phyloP scores from a whole-genome alignment of 148 eudicot genomes.

The Rhododendron williamsianum region DNA sequence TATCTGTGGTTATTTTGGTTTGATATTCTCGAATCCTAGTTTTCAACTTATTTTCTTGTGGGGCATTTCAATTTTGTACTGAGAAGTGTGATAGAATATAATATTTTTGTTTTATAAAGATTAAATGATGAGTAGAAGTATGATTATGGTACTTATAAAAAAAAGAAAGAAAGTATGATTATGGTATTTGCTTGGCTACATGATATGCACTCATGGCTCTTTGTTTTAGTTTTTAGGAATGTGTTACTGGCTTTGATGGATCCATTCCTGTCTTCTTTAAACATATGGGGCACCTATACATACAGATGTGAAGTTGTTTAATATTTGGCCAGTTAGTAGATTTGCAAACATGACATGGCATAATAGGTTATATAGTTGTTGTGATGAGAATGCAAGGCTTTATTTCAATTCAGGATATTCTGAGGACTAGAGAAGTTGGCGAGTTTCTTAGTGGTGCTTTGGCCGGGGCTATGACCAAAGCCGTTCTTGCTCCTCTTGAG shows the following conservation, averaged over 20 bases:
- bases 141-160: no score
- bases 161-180: no score
- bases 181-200: background rate
- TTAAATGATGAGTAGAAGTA: background rate
- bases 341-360: background rate
- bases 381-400: slow-evolving; percentile 5
- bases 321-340: background rate
- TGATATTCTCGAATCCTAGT: background rate
- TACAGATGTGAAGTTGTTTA: background rate
- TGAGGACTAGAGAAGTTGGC: slow-evolving; percentile 65
- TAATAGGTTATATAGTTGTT: background rate
- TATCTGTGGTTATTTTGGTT: background rate
- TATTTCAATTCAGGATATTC: slow-evolving; percentile 35
- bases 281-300: background rate
- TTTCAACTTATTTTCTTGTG: background rate
- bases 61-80: background rate
- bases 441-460: slow-evolving; percentile 95
- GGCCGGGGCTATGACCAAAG: slow-evolving; percentile 99
- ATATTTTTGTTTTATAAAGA: background rate
- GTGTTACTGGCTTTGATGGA: background rate
- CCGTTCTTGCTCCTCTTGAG: slow-evolving; percentile 95
- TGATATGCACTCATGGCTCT: background rate
- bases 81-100: background rate
- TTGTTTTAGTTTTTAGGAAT: background rate
- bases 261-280: background rate